These are phyloP conservation scores for Ploettnerulaceae sp. DNA, from an alignment of 2,329 filamentous ascomycete genomes.

Conservation along the genomic window DNA sequence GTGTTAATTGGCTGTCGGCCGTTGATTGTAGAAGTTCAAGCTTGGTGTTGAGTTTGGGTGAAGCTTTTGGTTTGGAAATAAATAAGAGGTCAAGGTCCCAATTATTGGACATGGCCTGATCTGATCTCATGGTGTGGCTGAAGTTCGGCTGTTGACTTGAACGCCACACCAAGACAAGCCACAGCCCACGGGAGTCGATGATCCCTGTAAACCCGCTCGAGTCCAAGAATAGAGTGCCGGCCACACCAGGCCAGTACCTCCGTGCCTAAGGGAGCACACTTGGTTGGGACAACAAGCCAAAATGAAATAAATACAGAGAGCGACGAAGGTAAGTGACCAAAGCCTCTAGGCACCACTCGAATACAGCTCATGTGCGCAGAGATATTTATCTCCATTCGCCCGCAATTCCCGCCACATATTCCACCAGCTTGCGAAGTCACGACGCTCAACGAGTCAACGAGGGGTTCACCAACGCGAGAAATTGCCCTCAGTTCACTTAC, in stretches of 20 bases:
- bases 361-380: background rate
- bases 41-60: background rate
- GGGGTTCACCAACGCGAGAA: constrained; percentile 2
- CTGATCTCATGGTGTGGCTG: constrained; percentile 4
- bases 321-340: background rate
- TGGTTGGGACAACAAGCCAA: background rate
- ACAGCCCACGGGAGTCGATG: background rate
- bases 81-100: background rate
- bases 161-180: too few species aligned
- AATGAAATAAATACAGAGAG: background rate
- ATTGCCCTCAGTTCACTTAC: constrained; percentile 9
- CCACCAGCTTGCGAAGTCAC: background rate
- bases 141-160: background rate
- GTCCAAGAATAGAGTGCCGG: constrained; percentile 2
- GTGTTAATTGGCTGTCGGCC: background rate
- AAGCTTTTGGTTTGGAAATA: background rate
- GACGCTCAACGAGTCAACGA: background rate
- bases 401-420: background rate
- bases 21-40: background rate
- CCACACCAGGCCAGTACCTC: background rate
- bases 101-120: constrained; percentile 12
- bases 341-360: background rate
- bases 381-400: background rate
- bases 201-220: constrained; percentile 10
- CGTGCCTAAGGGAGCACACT: background rate